Conservation (phyloP, 169 alveolate genomes). For the Eimeria brunetti region DNA sequence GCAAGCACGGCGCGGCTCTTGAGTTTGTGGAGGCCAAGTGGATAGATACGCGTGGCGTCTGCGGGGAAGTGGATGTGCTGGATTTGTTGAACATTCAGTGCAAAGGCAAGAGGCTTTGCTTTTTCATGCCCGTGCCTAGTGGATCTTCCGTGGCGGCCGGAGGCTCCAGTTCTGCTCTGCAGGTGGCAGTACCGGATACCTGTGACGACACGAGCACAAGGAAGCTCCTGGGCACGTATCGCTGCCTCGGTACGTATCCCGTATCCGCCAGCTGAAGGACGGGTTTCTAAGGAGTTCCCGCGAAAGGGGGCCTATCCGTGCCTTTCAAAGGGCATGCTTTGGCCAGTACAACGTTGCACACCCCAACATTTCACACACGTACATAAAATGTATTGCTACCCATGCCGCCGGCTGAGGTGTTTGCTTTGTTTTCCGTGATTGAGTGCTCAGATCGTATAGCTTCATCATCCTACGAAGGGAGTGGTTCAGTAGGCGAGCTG, state of each 20-base stretch:
- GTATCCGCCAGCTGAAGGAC: background rate
- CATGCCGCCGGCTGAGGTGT: background rate
- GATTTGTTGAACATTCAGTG: constrained; percentile 23
- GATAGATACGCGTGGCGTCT: constrained; percentile 21
- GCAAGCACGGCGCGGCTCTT: constrained; percentile 28
- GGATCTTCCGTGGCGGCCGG: background rate
- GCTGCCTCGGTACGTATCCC: constrained; percentile 33
- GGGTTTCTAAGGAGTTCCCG: no score
- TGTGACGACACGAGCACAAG: constrained; percentile 10
- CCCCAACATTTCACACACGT: background rate
- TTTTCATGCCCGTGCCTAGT: constrained; percentile 14
- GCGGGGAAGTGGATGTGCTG: constrained; percentile 32
- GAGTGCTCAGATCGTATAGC: background rate
- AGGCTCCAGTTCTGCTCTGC: background rate
- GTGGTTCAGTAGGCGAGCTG: background rate
- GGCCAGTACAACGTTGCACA: background rate
- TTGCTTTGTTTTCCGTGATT: background rate
- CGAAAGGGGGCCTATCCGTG: background rate
- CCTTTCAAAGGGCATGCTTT: background rate
- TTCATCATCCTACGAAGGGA: background rate
- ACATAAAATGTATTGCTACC: background rate
- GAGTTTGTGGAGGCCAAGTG: constrained; percentile 60
- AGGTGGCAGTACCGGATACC: constrained; percentile 29
- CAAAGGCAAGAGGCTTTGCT: constrained; percentile 28
- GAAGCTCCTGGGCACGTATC: constrained; percentile 45